These are phyloP conservation scores for Zygosaccharomyces rouxii DNA, from an alignment of 805 yeast species.

Conservation along the genomic window DNA sequence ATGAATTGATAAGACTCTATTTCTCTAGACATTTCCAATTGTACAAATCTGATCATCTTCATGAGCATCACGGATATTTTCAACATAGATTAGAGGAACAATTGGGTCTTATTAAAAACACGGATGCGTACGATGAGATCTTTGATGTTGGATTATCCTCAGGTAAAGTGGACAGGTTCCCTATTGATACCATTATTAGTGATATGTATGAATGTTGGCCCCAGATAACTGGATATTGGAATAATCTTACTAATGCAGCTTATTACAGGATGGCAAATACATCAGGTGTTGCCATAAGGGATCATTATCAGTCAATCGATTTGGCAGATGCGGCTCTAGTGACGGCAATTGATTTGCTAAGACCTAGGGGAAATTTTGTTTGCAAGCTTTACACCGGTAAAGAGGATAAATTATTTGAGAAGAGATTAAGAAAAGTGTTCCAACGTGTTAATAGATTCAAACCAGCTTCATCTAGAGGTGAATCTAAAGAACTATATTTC, in stretches of 20 bases:
- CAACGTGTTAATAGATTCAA: slow-evolving; percentile 61
- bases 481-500: slow-evolving; percentile 79
- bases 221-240: slow-evolving; percentile 48
- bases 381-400: slow-evolving; percentile 84
- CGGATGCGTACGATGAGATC: slow-evolving; percentile 30
- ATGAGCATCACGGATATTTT: slow-evolving; percentile 26
- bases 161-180: slow-evolving; percentile 23
- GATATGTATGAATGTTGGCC: slow-evolving; percentile 76
- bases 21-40: slow-evolving; percentile 37
- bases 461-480: slow-evolving; percentile 75
- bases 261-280: slow-evolving; percentile 92
- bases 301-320: slow-evolving; percentile 79
- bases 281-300: slow-evolving; percentile 73
- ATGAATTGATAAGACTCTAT: slow-evolving; percentile 47
- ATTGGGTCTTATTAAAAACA: slow-evolving; percentile 19
- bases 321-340: slow-evolving; percentile 87
- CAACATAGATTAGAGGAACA: slow-evolving; percentile 20
- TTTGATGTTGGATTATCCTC: slow-evolving; percentile 20
- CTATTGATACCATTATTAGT: slow-evolving; percentile 66
- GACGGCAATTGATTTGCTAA: slow-evolving; percentile 65
- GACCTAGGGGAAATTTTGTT: slow-evolving; percentile 65
- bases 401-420: slow-evolving; percentile 65
- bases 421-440: slow-evolving; percentile 55
- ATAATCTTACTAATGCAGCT: slow-evolving; percentile 69
- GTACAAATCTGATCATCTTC: slow-evolving; percentile 36